Conservation (phyloP, 306 rosid genomes). For the Trifolium dubium region DNA sequence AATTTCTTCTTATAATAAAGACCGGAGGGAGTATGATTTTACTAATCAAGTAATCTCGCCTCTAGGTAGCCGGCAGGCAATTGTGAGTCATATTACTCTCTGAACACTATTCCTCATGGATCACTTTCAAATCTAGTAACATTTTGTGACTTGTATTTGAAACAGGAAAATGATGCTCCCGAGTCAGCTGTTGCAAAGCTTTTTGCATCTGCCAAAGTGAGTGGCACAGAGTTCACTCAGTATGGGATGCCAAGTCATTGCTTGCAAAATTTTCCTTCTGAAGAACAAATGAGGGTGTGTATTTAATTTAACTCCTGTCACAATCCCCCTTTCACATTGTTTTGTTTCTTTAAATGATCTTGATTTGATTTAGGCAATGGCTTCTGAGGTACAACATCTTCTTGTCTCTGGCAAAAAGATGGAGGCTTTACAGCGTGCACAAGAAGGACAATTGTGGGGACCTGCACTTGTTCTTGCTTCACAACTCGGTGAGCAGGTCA, state of each 20-base stretch:
- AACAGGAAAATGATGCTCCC: constrained; percentile 79
- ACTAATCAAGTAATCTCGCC: neutral
- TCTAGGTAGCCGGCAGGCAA: neutral
- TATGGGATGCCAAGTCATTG: constrained; percentile 64
- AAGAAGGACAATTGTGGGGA: constrained; percentile 97
- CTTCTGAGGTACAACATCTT: constrained; percentile 87
- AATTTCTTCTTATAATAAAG: no score
- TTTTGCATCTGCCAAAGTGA: constrained; percentile 71
- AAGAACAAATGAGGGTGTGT: constrained; percentile 71
- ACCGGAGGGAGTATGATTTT: no score
- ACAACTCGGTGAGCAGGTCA: constrained; percentile 97
- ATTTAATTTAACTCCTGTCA: constrained; percentile 12
- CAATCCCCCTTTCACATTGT: neutral
- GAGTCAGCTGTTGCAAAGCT: constrained; percentile 85
- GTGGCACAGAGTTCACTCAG: constrained; percentile 51
- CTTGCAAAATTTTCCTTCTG: constrained; percentile 79
- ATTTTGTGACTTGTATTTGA: constrained; percentile 35
- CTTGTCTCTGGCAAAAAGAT: constrained; percentile 86
- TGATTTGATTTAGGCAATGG: constrained; percentile 67
- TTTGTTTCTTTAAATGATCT: constrained; percentile 37
- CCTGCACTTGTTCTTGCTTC: constrained; percentile 97
- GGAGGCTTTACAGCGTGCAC: constrained; percentile 93
- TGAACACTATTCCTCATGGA: constrained; percentile 10
- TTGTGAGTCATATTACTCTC: constrained; percentile 4
- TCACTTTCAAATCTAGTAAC: constrained; percentile 13